These are phyloP conservation scores for Aspergillus puulaauensis DNA, from an alignment of 2,329 filamentous ascomycete species.

Conservation along the genomic window DNA sequence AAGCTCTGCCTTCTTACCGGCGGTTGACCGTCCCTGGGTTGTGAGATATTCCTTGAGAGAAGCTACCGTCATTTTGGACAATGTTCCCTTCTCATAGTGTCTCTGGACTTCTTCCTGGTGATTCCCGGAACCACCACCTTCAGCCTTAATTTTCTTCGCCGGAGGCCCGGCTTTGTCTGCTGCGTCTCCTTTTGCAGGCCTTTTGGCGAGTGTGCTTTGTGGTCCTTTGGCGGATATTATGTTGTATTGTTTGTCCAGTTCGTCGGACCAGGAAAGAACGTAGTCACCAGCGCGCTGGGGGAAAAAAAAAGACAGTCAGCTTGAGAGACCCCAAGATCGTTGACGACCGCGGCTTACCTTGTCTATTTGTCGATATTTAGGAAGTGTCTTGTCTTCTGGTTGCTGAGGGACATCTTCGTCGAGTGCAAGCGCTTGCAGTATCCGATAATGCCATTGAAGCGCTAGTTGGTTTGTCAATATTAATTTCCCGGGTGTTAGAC, in stretches of 20 bases:
- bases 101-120: slow-evolving; percentile 41
- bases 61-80: slow-evolving; percentile 50
- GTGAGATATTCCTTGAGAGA: slow-evolving; percentile 49
- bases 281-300: slow-evolving; percentile 69
- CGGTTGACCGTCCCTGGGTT: slow-evolving; percentile 41
- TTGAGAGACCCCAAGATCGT: not conserved
- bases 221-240: slow-evolving; percentile 42
- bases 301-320: not conserved
- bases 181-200: slow-evolving; percentile 33
- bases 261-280: slow-evolving; percentile 72
- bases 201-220: slow-evolving; percentile 50
- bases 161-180: slow-evolving; percentile 30
- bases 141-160: slow-evolving; percentile 49
- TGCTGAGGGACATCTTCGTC: slow-evolving; percentile 83
- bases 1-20: slow-evolving; percentile 52
- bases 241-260: slow-evolving; percentile 61
- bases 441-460: slow-evolving; percentile 95
- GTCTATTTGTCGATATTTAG: slow-evolving; percentile 82
- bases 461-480: slow-evolving; percentile 37
- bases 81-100: slow-evolving; percentile 42
- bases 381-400: slow-evolving; percentile 75
- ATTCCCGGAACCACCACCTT: slow-evolving; percentile 21
- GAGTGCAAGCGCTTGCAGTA: slow-evolving; percentile 85
- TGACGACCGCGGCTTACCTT: slow-evolving; percentile 50
- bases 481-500: not conserved